Conservation (phyloP, 441 rosid genomes). For the Jatropha podagrica region DNA sequence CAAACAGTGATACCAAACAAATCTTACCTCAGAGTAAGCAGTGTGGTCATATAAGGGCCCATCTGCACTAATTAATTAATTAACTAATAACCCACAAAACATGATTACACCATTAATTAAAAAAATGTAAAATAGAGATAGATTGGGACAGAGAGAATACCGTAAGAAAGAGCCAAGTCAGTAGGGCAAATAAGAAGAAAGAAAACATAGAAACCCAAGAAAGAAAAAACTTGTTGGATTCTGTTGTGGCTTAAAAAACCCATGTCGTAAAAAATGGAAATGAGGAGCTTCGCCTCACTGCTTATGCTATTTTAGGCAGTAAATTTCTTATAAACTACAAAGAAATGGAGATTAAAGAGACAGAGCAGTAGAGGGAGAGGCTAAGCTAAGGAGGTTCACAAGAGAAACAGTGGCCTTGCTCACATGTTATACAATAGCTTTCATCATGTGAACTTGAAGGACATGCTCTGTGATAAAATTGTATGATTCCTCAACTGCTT, state of each 20-base stretch:
- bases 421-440: constrained; percentile 25
- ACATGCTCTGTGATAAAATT: background rate
- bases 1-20: background rate
- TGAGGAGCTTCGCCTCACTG: background rate
- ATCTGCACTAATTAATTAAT: constrained; percentile 34
- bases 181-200: constrained; percentile 23
- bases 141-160: constrained; percentile 30
- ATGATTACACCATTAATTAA: constrained; percentile 6
- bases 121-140: background rate
- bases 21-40: constrained; percentile 61
- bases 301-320: constrained; percentile 2
- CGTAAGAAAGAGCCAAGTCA: constrained; percentile 33
- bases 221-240: background rate
- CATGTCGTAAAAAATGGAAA: background rate
- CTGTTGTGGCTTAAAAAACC: background rate
- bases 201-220: constrained; percentile 25
- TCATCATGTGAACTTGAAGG: constrained; percentile 27
- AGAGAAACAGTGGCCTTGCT: constrained; percentile 33
- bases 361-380: background rate
- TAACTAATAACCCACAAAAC: background rate
- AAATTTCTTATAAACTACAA: background rate
- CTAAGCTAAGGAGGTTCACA: constrained; percentile 27
- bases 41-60: constrained; percentile 63
- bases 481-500: background rate
- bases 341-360: background rate